These are phyloP conservation scores for Syzygium oleosum DNA, from an alignment of 345 rosid species.

Conservation along the genomic window DNA sequence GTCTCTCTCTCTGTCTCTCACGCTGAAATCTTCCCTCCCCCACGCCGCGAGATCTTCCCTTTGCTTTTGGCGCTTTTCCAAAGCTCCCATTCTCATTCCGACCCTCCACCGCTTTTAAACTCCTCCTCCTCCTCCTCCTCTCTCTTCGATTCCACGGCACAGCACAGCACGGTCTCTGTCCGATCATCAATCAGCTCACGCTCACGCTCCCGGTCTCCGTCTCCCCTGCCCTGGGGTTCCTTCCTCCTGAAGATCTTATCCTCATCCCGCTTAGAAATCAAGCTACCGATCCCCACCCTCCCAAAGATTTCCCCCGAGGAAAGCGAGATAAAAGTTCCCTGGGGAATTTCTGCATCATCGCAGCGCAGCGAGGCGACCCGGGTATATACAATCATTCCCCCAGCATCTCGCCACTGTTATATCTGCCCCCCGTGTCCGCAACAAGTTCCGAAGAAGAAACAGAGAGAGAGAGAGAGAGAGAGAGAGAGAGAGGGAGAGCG, in stretches of 20 bases:
- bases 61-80: conserved; percentile 26
- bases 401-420: not conserved
- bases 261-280: conserved; percentile 48
- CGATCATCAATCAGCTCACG: not conserved
- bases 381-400: not conserved
- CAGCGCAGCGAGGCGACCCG: not conserved
- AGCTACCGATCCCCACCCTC: conserved; percentile 19
- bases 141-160: not conserved
- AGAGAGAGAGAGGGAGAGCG: not conserved
- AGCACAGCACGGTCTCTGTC: not conserved
- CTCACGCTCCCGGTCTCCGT: not conserved
- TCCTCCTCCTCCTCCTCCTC: not conserved
- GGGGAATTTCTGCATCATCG: not conserved
- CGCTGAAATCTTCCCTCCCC: not conserved
- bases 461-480: not conserved
- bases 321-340: conserved; percentile 25
- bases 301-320: conserved; percentile 15
- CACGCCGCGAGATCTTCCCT: conserved; percentile 18
- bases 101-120: not conserved
- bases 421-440: not conserved
- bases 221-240: conserved; percentile 24
- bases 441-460: not conserved
- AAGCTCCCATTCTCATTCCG: not conserved
- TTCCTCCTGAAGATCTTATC: conserved; percentile 80
- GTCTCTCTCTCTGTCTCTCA: not conserved